Evolutionary conservation across 2,329 filamentous ascomycete species (phyloP).

Genomic region (Cladosporium sp.): DNA sequence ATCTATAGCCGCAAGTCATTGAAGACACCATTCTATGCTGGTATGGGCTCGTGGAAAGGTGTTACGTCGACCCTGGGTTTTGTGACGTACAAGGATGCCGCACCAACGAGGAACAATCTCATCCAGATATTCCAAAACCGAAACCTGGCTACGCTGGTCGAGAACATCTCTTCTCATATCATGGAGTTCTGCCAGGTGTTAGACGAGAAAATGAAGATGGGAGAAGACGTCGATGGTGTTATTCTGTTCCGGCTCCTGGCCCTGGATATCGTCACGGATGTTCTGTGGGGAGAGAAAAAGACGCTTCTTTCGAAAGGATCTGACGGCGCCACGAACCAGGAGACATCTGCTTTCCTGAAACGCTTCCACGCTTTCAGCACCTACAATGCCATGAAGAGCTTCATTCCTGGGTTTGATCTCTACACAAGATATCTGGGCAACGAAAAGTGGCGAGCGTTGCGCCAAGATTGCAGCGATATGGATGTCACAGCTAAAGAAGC

Average conservation of each 20-base stretch:
- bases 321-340: background rate
- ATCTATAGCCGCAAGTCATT: slow-evolving; percentile 25
- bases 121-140: slow-evolving; percentile 11
- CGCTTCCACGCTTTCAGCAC: slow-evolving; percentile 26
- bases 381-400: slow-evolving; percentile 27
- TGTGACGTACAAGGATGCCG: slow-evolving; percentile 23
- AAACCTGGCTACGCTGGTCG: slow-evolving; percentile 24
- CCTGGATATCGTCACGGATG: slow-evolving; percentile 27
- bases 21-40: slow-evolving; percentile 26
- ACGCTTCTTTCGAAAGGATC: slow-evolving; percentile 16
- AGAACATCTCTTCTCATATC: slow-evolving; percentile 24
- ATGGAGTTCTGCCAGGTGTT: slow-evolving; percentile 23
- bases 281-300: slow-evolving; percentile 25
- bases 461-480: slow-evolving; percentile 25
- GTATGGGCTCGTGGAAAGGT: slow-evolving; percentile 28
- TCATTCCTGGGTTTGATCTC: slow-evolving; percentile 24
- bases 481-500: slow-evolving; percentile 24
- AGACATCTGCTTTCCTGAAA: slow-evolving; percentile 23
- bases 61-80: slow-evolving; percentile 26
- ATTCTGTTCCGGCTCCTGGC: slow-evolving; percentile 26
- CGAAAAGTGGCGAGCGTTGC: slow-evolving; percentile 17
- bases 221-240: slow-evolving; percentile 25
- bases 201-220: background rate
- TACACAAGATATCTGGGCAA: slow-evolving; percentile 18
- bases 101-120: slow-evolving; percentile 26